Percentiles rank a stretch among this genome's conserved stretches.
phyloP scores from a whole-genome alignment of 2,329 filamentous ascomycete species.

The Calonectria hawksworthii region DNA sequence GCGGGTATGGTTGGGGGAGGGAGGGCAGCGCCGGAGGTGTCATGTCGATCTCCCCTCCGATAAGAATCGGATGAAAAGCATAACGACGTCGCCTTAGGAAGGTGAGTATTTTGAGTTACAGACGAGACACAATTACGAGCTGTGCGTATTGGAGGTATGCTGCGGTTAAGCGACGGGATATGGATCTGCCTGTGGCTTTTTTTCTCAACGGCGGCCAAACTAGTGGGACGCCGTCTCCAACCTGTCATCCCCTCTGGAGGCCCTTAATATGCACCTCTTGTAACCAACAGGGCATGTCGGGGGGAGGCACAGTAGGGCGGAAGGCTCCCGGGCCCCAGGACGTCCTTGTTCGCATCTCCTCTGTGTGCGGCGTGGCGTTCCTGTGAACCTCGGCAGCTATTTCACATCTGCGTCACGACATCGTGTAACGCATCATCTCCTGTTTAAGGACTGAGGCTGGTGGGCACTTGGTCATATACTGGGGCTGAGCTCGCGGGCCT shows the following conservation, averaged over 20 bases:
- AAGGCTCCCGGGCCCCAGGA: conserved; percentile 1
- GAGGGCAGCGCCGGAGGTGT: neutral
- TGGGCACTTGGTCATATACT: neutral
- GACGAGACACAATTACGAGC: neutral
- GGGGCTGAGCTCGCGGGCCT: neutral
- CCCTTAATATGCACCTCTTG: neutral
- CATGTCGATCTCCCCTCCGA: conserved; percentile 5
- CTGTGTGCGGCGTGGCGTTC: neutral
- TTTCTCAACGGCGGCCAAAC: conserved; percentile 1
- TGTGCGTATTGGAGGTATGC: neutral
- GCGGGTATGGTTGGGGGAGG: conserved; percentile 8
- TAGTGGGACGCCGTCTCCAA: conserved; percentile 6
- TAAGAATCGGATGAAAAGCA: conserved; percentile 3
- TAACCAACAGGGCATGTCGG: conserved; percentile 9
- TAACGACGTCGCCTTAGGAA: conserved; percentile 7
- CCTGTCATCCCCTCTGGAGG: neutral
- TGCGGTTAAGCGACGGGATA: neutral
- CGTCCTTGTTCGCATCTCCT: neutral
- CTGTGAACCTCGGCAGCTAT: neutral
- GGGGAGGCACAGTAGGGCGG: conserved; percentile 15
- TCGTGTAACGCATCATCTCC: conserved; percentile 15
- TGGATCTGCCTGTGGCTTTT: neutral
- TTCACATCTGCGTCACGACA: neutral
- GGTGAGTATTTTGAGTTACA: conserved; percentile 1
- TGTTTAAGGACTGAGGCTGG: conserved; percentile 12